These are phyloP conservation scores for Rhypophila decipiens DNA, from an alignment of 495 filamentous ascomycete genomes.

Conservation along the genomic window DNA sequence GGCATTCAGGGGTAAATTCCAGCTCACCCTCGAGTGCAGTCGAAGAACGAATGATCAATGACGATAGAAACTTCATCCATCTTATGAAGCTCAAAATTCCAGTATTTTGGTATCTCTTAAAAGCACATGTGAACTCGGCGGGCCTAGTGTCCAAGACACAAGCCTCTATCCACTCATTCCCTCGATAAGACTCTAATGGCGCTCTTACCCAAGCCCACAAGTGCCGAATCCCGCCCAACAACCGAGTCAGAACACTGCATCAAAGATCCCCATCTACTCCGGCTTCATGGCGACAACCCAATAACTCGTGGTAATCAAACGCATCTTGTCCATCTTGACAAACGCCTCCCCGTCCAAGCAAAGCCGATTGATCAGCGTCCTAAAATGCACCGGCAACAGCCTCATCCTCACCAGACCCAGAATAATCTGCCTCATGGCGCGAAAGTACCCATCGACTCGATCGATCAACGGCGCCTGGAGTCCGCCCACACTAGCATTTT, in stretches of 20 bases:
- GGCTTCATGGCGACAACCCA: conserved; percentile 58
- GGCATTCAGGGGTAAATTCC: no score
- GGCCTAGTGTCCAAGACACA: no score
- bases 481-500: conserved; percentile 53
- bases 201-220: no score
- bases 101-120: no score
- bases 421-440: conserved; percentile 48
- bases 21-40: no score
- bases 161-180: no score
- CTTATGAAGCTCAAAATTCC: no score
- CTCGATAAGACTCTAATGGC: no score
- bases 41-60: no score
- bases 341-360: conserved; percentile 56
- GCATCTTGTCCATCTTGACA: conserved; percentile 57
- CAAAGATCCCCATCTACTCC: not conserved
- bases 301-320: conserved; percentile 55
- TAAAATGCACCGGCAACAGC: conserved; percentile 52
- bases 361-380: conserved; percentile 56
- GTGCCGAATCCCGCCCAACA: no score
- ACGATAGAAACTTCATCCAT: no score
- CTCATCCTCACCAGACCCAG: conserved; percentile 46
- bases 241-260: not conserved
- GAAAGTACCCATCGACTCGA: conserved; percentile 55
- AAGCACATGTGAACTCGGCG: no score
- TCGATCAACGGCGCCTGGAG: conserved; percentile 56